These are phyloP conservation scores for Erucastrum elatum DNA, from an alignment of 345 rosid genomes.

Conservation along the genomic window DNA sequence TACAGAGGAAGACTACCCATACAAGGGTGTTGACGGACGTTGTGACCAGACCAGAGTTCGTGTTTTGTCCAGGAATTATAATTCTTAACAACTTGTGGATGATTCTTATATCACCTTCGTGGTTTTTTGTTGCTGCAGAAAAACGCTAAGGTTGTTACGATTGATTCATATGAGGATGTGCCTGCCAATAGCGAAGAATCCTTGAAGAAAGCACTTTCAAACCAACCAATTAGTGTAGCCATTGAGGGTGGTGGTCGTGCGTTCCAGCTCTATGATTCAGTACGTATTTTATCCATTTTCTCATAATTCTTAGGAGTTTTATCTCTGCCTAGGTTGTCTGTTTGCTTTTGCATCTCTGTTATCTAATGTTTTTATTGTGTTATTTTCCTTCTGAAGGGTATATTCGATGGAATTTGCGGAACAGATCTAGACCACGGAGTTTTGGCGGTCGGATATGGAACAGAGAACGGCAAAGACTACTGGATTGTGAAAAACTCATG, in stretches of 20 bases:
- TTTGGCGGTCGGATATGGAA: slow-evolving; percentile 81
- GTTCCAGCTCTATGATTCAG: slow-evolving; percentile 59
- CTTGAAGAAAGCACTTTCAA: slow-evolving; percentile 63
- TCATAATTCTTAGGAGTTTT: slow-evolving; percentile 7
- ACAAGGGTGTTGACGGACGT: slow-evolving; percentile 46
- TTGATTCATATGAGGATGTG: slow-evolving; percentile 60
- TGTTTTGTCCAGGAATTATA: background rate
- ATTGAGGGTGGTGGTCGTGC: slow-evolving; percentile 74
- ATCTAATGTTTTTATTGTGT: background rate
- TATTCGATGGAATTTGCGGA: slow-evolving; percentile 75
- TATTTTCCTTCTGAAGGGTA: slow-evolving; percentile 47
- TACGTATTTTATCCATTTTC: background rate
- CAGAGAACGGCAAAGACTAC: slow-evolving; percentile 66
- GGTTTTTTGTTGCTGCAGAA: slow-evolving; percentile 44
- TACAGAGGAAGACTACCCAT: slow-evolving; percentile 73
- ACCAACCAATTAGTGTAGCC: slow-evolving; percentile 72
- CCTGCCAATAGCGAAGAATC: slow-evolving; percentile 58
- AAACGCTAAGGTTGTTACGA: slow-evolving; percentile 63
- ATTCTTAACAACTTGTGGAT: background rate
- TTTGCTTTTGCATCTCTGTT: background rate
- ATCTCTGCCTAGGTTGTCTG: background rate
- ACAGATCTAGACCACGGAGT: slow-evolving; percentile 88
- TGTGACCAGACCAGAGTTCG: slow-evolving; percentile 61
- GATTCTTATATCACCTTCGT: background rate
- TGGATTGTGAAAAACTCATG: slow-evolving; percentile 92